These are phyloP conservation scores for Aspergillus sp. DNA, from an alignment of 2,329 filamentous ascomycete species.

Conservation along the genomic window DNA sequence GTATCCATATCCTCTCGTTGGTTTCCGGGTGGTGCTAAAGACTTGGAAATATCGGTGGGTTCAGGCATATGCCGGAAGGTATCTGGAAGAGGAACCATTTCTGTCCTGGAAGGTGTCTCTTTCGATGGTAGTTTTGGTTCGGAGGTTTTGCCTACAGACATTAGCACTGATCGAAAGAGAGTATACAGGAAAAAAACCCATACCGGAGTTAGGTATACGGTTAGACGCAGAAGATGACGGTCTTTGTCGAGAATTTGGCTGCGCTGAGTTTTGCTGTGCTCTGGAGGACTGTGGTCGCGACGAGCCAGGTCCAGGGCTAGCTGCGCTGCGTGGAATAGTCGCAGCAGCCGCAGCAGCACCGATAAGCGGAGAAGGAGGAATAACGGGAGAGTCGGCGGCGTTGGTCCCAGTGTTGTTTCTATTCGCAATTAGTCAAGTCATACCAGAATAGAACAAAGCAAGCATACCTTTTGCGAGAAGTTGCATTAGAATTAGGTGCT, in stretches of 20 bases:
- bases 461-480: constrained; percentile 69
- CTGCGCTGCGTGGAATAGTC: constrained; percentile 55
- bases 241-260: constrained; percentile 58
- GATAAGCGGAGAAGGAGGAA: constrained; percentile 74
- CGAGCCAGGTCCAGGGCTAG: constrained; percentile 61
- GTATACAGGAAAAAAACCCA: constrained; percentile 22
- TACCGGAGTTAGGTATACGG: constrained; percentile 57
- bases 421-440: constrained; percentile 1
- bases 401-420: constrained; percentile 50
- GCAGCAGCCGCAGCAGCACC: constrained; percentile 63
- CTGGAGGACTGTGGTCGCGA: constrained; percentile 67
- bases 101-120: constrained; percentile 36
- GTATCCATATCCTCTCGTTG: constrained; percentile 38
- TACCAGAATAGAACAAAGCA: neutral
- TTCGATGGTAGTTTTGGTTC: constrained; percentile 59
- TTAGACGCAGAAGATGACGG: constrained; percentile 62
- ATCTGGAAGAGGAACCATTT: constrained; percentile 29
- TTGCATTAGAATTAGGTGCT: constrained; percentile 66
- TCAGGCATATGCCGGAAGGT: constrained; percentile 32
- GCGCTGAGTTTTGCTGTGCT: constrained; percentile 72
- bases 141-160: constrained; percentile 30
- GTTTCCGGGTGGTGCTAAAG: constrained; percentile 20
- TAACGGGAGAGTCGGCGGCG: constrained; percentile 64
- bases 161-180: neutral
- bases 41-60: constrained; percentile 17